phyloP scores from a whole-genome alignment of 1,284 basidiomycete genomes.

The Cystobasidiaceae sp. region DNA sequence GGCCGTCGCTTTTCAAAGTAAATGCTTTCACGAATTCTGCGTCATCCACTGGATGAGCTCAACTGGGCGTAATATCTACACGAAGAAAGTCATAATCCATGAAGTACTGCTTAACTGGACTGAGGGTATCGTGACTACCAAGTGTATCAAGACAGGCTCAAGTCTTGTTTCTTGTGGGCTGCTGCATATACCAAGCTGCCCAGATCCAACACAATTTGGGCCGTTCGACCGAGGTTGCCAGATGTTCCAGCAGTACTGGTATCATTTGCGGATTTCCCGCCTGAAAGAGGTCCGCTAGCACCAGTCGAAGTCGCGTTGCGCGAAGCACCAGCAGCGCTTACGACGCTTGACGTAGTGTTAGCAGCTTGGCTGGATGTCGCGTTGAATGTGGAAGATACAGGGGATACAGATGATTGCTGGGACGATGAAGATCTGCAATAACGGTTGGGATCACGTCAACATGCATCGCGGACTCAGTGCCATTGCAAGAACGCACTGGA shows the following conservation, averaged over 20 bases:
- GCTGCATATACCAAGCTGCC: not conserved
- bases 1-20: no score
- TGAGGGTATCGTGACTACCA: no score
- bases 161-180: not conserved
- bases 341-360: not conserved
- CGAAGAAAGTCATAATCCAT: no score
- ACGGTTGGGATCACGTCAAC: no score
- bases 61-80: no score
- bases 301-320: not conserved
- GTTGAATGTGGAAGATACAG: not conserved
- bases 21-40: no score
- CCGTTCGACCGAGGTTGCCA: slow-evolving; percentile 14
- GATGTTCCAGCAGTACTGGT: not conserved
- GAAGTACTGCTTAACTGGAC: no score
- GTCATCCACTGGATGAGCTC: no score
- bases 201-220: slow-evolving; percentile 22
- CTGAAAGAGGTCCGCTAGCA: not conserved
- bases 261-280: not conserved
- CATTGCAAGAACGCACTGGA: no score
- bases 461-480: no score
- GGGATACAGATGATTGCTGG: not conserved
- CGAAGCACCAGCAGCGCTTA: no score
- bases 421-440: not conserved
- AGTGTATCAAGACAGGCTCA: no score
- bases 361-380: not conserved